These are phyloP conservation scores for Ephemerocybe angulata DNA, from an alignment of 768 basidiomycete species.

Conservation along the genomic window DNA sequence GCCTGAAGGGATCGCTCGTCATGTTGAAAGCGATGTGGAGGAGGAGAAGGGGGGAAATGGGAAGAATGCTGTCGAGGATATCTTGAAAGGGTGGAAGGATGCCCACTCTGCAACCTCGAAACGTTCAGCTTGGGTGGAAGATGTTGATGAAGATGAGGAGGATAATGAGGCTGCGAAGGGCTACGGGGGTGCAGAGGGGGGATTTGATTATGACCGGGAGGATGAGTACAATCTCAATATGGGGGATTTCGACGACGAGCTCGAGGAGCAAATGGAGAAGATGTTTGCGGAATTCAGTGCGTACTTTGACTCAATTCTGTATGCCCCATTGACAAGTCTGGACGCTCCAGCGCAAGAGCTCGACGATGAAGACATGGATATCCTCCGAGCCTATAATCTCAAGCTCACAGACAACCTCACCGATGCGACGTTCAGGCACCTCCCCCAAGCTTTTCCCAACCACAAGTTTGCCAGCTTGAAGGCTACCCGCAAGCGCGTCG, in stretches of 20 bases:
- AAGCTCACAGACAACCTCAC: constrained; percentile 6
- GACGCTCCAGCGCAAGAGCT: neutral
- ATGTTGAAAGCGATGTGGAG: no score
- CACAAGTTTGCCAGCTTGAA: neutral
- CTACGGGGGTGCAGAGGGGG: neutral
- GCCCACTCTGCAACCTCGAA: no score
- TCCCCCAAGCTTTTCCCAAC: neutral
- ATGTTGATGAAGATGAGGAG: neutral
- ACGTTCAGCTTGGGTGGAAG: neutral
- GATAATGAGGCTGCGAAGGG: neutral
- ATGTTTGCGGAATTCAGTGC: neutral
- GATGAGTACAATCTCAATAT: neutral
- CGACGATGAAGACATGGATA: neutral
- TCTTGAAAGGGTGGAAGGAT: no score
- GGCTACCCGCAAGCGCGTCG: constrained; percentile 9
- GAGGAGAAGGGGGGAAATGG: no score
- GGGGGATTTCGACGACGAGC: neutral
- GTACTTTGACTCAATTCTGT: neutral
- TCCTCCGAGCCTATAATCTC: neutral
- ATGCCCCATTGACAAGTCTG: neutral
- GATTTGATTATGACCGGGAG: neutral
- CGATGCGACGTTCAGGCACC: neutral
- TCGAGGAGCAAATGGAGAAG: neutral
- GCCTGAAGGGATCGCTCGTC: no score
- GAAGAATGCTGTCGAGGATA: no score